Percentiles rank a stretch among this genome's conserved stretches.
Conservation (phyloP, 163 green algal species). For the Prototheca stagnorum region DNA sequence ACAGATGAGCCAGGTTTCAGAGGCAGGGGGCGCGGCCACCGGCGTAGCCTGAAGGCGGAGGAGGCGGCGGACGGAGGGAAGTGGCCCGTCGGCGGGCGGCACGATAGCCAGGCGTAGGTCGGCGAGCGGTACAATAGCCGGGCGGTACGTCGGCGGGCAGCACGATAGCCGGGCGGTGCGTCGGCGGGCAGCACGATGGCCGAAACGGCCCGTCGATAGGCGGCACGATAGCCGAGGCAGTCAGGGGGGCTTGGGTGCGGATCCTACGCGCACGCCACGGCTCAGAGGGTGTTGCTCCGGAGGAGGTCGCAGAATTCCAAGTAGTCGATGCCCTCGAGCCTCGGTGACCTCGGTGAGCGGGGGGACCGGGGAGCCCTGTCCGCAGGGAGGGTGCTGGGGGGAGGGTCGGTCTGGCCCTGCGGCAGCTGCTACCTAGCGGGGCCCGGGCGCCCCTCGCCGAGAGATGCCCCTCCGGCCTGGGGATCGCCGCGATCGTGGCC, state of each 20-base stretch:
- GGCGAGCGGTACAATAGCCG: not conserved
- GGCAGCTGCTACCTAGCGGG: not conserved
- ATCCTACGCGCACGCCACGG: not conserved
- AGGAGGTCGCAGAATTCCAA: conserved; percentile 31
- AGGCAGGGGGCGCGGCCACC: too few species aligned
- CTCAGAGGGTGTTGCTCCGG: conserved; percentile 19
- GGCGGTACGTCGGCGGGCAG: not conserved
- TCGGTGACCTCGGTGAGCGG: conserved; percentile 4
- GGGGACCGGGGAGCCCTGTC: too few species aligned
- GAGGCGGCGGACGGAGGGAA: too few species aligned
- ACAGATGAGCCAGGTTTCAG: too few species aligned
- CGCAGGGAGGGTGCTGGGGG: too few species aligned
- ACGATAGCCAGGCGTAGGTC: not conserved
- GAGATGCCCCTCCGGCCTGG: not conserved
- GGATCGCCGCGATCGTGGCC: not conserved
- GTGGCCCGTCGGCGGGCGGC: too few species aligned
- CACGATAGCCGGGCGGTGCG: not conserved
- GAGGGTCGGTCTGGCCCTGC: not conserved
- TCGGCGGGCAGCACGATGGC: not conserved
- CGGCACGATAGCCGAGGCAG: too few species aligned
- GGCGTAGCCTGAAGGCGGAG: too few species aligned
- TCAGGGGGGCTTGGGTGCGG: too few species aligned
- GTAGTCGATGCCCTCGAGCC: conserved; percentile 31
- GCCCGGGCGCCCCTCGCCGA: not conserved
- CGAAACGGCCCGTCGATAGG: too few species aligned